Conservation (phyloP, 2,329 filamentous ascomycete genomes). For the Aspergillus transmontanensis region DNA sequence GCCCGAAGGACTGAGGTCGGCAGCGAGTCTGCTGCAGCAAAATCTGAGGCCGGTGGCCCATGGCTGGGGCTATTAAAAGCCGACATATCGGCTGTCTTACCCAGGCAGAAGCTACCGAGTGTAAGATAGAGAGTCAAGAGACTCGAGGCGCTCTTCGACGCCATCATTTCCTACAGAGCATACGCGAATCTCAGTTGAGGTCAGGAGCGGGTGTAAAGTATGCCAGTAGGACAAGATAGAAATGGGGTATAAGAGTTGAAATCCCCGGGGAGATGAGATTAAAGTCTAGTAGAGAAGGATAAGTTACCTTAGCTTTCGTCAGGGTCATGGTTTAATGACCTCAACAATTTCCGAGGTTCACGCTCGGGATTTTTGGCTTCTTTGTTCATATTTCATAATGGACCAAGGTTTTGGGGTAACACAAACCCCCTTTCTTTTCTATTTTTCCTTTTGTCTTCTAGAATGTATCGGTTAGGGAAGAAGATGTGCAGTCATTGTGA, state of each 20-base stretch:
- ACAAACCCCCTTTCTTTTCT: neutral
- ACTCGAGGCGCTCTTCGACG: neutral
- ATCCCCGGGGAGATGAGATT: neutral
- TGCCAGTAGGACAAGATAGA: neutral
- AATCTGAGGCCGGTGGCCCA: conserved; percentile 29
- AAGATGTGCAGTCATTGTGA: neutral
- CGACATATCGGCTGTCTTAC: conserved; percentile 23
- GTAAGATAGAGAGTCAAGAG: neutral
- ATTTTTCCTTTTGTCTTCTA: neutral
- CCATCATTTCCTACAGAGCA: neutral
- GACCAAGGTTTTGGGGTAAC: neutral
- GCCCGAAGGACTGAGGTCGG: conserved; percentile 28
- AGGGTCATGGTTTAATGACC: neutral
- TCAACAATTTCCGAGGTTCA: neutral
- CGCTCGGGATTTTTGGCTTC: neutral
- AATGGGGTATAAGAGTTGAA: neutral
- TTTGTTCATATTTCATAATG: neutral
- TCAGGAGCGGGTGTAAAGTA: neutral
- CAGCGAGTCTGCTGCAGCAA: conserved; percentile 28
- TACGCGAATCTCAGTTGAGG: neutral
- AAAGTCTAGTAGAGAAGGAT: neutral
- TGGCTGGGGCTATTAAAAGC: conserved; percentile 25
- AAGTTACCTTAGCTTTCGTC: neutral
- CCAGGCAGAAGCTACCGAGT: neutral
- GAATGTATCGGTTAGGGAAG: neutral